Conservation (phyloP, 108 stramenopile genomes). For the Cyclotella kingstonii region DNA sequence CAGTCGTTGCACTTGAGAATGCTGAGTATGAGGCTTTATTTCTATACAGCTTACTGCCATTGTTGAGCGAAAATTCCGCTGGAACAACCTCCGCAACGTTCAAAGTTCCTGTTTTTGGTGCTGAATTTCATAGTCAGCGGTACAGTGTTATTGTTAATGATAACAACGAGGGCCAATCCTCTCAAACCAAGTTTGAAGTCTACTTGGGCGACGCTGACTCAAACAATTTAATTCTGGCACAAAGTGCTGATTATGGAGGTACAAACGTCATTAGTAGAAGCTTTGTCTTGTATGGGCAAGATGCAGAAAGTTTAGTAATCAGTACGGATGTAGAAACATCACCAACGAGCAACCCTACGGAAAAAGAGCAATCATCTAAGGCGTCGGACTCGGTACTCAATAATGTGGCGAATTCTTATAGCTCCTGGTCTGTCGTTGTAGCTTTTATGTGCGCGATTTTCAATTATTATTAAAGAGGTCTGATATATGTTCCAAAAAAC, state of each 20-base stretch:
- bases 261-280: slow-evolving; percentile 28
- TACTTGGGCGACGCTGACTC: slow-evolving; percentile 24
- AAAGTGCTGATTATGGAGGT: slow-evolving; percentile 33
- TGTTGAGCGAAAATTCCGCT: slow-evolving; percentile 10
- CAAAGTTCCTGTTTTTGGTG: slow-evolving; percentile 37
- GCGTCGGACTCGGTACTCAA: no score
- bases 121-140: slow-evolving; percentile 28
- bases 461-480: no score
- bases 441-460: no score
- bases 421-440: no score
- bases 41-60: slow-evolving; percentile 35
- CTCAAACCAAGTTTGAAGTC: slow-evolving; percentile 33
- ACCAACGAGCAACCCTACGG: no score
- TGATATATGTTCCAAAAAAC: no score
- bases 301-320: no score
- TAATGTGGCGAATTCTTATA: no score
- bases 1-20: slow-evolving; percentile 31
- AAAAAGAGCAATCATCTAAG: no score
- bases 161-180: slow-evolving; percentile 22
- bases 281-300: slow-evolving; percentile 35
- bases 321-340: no score
- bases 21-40: slow-evolving; percentile 30
- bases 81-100: slow-evolving; percentile 14
- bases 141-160: slow-evolving; percentile 41
- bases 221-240: slow-evolving; percentile 30